Evolutionary conservation across 352 stramenopile genomes (phyloP).

Genomic region (Globisporangium iwayamae): DNA sequence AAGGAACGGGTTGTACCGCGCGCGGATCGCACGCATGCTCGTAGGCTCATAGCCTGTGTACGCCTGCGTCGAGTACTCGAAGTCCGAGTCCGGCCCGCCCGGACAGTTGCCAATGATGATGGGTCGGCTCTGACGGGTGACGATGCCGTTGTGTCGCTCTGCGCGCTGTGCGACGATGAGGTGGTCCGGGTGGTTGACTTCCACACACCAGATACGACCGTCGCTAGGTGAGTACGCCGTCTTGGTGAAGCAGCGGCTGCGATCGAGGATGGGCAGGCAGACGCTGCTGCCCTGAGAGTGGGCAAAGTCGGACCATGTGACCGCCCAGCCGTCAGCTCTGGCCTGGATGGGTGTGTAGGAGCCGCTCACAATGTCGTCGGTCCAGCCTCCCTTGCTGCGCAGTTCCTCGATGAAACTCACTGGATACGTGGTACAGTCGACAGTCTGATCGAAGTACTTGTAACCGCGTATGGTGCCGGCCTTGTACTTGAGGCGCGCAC

Average conservation of each 20-base stretch:
- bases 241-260: slow-evolving; percentile 10
- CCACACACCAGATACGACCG: slow-evolving; percentile 15
- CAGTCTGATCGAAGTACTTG: slow-evolving; percentile 7
- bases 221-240: slow-evolving; percentile 7
- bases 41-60: slow-evolving; percentile 98
- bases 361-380: slow-evolving; percentile 8
- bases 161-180: slow-evolving; percentile 13
- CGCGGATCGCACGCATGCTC: slow-evolving; percentile 95
- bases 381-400: slow-evolving; percentile 10
- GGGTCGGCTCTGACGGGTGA: slow-evolving; percentile 9
- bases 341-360: slow-evolving; percentile 9
- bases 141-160: slow-evolving; percentile 12
- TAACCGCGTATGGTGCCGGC: slow-evolving; percentile 4
- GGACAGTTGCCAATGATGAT: slow-evolving; percentile 56
- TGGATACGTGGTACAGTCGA: slow-evolving; percentile 5
- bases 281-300: slow-evolving; percentile 7
- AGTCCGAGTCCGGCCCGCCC: slow-evolving; percentile 94
- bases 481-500: slow-evolving; percentile 10
- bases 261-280: slow-evolving; percentile 10
- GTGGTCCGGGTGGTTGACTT: slow-evolving; percentile 15
- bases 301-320: slow-evolving; percentile 12
- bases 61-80: slow-evolving; percentile 96
- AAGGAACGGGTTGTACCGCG: slow-evolving; percentile 92
- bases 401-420: slow-evolving; percentile 11
- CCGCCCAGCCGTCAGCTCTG: slow-evolving; percentile 6